Base-by-base conservation (phyloP, 2,329 filamentous ascomycete genomes). In the Rutstroemia sydowiana region DNA sequence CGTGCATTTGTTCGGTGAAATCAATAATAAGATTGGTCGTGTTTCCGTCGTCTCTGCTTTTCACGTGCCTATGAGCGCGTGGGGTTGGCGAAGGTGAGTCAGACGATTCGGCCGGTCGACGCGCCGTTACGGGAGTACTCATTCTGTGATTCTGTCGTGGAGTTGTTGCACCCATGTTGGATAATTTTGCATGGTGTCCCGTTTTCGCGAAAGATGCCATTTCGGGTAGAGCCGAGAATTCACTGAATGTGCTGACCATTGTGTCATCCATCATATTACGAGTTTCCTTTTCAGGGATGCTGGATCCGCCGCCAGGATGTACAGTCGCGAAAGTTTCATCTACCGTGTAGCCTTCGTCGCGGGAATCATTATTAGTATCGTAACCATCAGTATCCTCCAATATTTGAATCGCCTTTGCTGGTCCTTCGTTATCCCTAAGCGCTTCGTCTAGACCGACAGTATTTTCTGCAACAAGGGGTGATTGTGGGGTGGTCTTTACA, bases 201-300 rank as follows among this genome's bases (percentile, higher is more conserved):
- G 93, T 71, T 57, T 82, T 83, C 8, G 88, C 84, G 63, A 95
- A 89, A 62, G 84, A 83, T 18, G 89, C 93, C 81, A 93, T 81
- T 62, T 92, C 88, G 5, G 89, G 89, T 49, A 95, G 81, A 8
- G 88, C 89, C 1, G 92, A 96, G 69, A 96, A 96, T 11, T 79
- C 82, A 72, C 89, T 95, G 66, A 95, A 67, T 21, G 66, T 63
- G 57, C 63, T 65, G 42, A 62, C 55, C 56, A 66, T 67, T 23
- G 65, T 66, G 45, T 69, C 67, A 31, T 66, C 63, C 34, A 72
- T 70, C 31, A 63, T 64, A 18, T 36, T 48, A 14, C 23, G 36
- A 16, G 26, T 23, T 16, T 52, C 50, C 2, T 52, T 20, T 16
- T 48, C 50, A 11, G 48, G 21, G 23, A 55, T 61, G 14, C 62